Evolutionary conservation across 2,329 filamentous ascomycete genomes (phyloP).

Genomic region (Esteya vermicola): DNA sequence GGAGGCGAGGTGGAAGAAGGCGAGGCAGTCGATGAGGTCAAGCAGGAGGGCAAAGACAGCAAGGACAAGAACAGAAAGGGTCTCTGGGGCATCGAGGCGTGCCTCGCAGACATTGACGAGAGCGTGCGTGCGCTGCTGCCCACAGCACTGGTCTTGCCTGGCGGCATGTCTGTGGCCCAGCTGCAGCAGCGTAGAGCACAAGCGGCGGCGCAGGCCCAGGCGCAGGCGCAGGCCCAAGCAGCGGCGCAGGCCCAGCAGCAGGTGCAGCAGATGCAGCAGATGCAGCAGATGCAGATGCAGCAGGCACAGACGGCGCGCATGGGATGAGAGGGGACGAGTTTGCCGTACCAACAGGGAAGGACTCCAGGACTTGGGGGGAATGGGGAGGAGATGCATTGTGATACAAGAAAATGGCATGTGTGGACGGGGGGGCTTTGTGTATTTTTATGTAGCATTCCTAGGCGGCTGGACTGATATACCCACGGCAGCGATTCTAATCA

Average conservation of each 20-base stretch:
- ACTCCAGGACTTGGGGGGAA: too few species aligned
- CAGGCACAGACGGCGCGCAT: constrained; percentile 2
- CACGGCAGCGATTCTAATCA: neutral
- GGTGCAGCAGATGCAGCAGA: neutral
- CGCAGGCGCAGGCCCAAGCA: neutral
- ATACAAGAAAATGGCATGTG: neutral
- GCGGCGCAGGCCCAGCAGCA: neutral
- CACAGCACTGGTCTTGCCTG: constrained; percentile 1
- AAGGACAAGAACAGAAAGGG: neutral
- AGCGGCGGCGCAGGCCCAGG: constrained; percentile 1
- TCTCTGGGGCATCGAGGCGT: constrained; percentile 25
- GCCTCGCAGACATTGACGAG: constrained; percentile 34
- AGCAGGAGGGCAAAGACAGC: constrained; percentile 1
- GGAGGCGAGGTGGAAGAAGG: neutral
- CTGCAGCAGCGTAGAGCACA: constrained; percentile 8
- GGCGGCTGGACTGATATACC: constrained; percentile 1
- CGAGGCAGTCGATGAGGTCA: neutral
- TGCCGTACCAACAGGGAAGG: too few species aligned
- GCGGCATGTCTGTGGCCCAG: constrained; percentile 4
- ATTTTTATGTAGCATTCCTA: neutral
- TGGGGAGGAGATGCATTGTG: too few species aligned
- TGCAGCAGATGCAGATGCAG: neutral
- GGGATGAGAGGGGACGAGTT: neutral
- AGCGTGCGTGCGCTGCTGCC: constrained; percentile 23
- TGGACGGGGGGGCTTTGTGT: neutral